Base-by-base conservation (phyloP, 2,329 filamentous ascomycete genomes). In the Cladophialophora chaetospira region DNA sequence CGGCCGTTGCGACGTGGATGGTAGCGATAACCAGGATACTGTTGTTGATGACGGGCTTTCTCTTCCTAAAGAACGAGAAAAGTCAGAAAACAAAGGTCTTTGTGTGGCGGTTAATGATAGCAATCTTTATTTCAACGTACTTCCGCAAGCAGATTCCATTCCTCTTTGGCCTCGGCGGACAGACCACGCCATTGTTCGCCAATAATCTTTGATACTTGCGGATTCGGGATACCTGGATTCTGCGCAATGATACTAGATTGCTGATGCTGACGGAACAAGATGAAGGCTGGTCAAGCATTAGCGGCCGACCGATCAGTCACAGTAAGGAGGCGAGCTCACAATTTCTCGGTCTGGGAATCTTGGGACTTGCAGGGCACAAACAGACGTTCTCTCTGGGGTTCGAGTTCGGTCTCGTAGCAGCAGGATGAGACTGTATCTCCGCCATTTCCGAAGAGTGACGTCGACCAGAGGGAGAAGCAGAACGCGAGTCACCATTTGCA, bases 191-290 rank as follows among this genome's bases (percentile, higher is more conserved):
- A 99, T 82, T 92, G 88, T 71, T 91, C 85, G 50, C 93, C 93
- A 65, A 97, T 96, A 66, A 97, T 95, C 75, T 97, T 97, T 63
- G 93, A 97, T 66, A 97, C 96, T 50, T 97, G 91, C 2, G 93
- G 93, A 73, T 97, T 97, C 43, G 92, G 87, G 63, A 97, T 83
- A 42, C 91, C 89, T n/a, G 92, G 93, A 68, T 97, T 84, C 65
- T 89, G 82, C 52, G 86, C 81, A 33, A 92, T 88, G 48, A 97
- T 90, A 46, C 84, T 80, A 15, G 88, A 85, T 73, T 97, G 93
- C 68, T 94, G 88, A 72, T 95, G 88, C 71, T 97, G 92, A 35
- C 94, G 91, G 77, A 96, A 99, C 66, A 99, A 81, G 65, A 99
- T 99, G 77, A 99, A 99, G 48, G 93, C 94, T 99, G 72, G 71